Base-by-base conservation (phyloP, 1,139 yeast genomes). In the Hansenula sp. region DNA sequence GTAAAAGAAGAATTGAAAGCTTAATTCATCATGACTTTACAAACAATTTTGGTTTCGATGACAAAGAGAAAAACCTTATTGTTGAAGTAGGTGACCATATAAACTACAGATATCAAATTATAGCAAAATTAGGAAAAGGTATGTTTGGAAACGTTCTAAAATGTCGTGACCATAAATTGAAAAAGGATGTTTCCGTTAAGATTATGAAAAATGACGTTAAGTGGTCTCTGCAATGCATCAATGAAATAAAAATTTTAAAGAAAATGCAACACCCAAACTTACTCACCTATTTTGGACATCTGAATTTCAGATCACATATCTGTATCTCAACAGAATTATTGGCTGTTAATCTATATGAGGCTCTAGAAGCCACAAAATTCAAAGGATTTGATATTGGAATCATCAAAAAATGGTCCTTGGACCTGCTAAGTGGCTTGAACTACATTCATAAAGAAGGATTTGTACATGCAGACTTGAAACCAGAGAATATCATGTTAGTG, bases 391-490 rank as follows among this genome's bases (percentile, higher is more conserved):
- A 78, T 0, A 44, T 77, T n/a, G 50, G 60, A 2, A 56, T 85
- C 11, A 68, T 85, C 3, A 64, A 68, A 44, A 53, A 57, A 24
- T 72, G 87, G 53, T 64, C 82, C 1, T 58, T 49, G 36, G 87
- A 84, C 49, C 66, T 84, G 11, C 60, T 85, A 16, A 60, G 66
- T 17, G 92, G 87, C 0, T 59, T 88, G 37, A 61, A 68, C n/a
- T 79, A 70, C 50, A 67, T 88, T 29, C 89, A 83, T 49, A 52
- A 65, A 0, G 61, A 69, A 36, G 66, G 70, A 17, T 73, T 87
- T 13, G 78, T 87, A 27, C 96, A 87, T 56, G 87, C 95, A 53
- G 96, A 87, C 59, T 65, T 84, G 39, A 84, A 84, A 53, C 87
- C 86, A 0, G 87, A 80, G 50, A 80, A 80, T 53, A 62, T 80